A percentile compares a stretch with the other conserved stretches of the same genome.
phyloP scores from a whole-genome alignment of 495 filamentous ascomycete genomes.

The Penicillium soppii region DNA sequence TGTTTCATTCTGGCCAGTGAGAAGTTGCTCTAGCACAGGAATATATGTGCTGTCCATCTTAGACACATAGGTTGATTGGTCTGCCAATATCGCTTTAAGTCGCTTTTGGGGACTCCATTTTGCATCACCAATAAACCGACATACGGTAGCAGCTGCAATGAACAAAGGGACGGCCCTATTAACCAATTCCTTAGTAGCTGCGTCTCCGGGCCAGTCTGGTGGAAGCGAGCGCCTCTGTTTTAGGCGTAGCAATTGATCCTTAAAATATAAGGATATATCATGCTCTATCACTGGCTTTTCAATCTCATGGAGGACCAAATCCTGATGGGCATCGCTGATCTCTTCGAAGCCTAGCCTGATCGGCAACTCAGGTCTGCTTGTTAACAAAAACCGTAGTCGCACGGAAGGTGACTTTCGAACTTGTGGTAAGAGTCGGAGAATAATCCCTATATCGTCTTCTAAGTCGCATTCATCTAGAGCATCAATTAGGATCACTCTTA shows the following conservation, averaged over 20 bases:
- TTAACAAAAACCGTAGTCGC: neutral
- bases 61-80: constrained; percentile 10
- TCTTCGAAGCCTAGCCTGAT: neutral
- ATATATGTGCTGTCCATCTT: too few relatives aligned
- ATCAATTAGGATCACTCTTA: neutral
- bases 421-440: neutral
- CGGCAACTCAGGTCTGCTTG: neutral
- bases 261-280: constrained; percentile 26
- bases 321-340: constrained; percentile 10
- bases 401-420: neutral
- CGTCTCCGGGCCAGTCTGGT: constrained; percentile 42
- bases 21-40: too few relatives aligned
- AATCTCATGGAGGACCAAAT: constrained; percentile 2
- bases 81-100: constrained; percentile 12
- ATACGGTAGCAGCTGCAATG: constrained; percentile 32
- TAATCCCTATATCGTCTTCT: neutral
- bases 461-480: neutral
- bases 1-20: too few relatives aligned
- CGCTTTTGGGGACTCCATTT: constrained; percentile 1
- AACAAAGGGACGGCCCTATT: constrained; percentile 29
- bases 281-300: constrained; percentile 17
- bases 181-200: constrained; percentile 10
- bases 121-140: constrained; percentile 22
- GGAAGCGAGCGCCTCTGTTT: constrained; percentile 9
- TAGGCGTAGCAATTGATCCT: constrained; percentile 17